Evolutionary conservation across 73 alveolate genomes (phyloP).

Genomic region (Paramecium caudatum): DNA sequence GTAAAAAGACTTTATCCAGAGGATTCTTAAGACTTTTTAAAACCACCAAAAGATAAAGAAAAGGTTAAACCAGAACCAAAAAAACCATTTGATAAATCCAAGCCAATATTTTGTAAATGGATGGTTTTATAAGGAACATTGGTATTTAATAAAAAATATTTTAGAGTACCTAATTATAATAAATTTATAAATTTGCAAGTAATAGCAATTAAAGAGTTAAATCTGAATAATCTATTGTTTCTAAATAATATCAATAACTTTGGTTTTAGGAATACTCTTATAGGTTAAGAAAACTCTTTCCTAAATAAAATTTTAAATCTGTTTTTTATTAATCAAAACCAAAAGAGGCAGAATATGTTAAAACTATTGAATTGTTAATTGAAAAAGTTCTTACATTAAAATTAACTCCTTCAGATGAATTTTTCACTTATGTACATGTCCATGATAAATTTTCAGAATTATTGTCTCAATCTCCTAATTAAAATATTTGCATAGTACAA

Average conservation of each 20-base stretch:
- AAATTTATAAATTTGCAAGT: conserved; percentile 26
- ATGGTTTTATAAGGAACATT: conserved; percentile 7
- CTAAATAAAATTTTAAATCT: conserved; percentile 51
- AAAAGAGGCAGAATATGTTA: conserved; percentile 23
- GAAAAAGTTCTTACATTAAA: conserved; percentile 17
- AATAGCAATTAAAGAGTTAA: conserved; percentile 23
- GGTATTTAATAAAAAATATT: background rate
- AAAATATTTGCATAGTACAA: conserved; percentile 38
- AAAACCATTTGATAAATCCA: conserved; percentile 63
- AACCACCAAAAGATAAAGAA: conserved; percentile 27
- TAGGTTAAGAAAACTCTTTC: conserved; percentile 55
- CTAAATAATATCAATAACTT: background rate
- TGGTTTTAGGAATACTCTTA: conserved; percentile 32
- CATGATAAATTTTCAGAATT: conserved; percentile 51
- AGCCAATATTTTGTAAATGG: conserved; percentile 52
- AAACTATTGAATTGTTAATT: conserved; percentile 48
- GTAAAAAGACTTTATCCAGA: conserved; percentile 36
- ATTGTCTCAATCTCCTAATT: conserved; percentile 36
- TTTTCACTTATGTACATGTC: conserved; percentile 59
- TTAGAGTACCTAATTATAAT: conserved; percentile 13
- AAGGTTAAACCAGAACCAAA: conserved; percentile 50
- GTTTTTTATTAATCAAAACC: conserved; percentile 42
- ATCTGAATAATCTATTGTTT: conserved; percentile 9
- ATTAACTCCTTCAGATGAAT: conserved; percentile 53
- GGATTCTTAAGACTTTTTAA: conserved; percentile 22